Conservation (phyloP, 495 filamentous ascomycete species). For the Penicillium verhagenii region DNA sequence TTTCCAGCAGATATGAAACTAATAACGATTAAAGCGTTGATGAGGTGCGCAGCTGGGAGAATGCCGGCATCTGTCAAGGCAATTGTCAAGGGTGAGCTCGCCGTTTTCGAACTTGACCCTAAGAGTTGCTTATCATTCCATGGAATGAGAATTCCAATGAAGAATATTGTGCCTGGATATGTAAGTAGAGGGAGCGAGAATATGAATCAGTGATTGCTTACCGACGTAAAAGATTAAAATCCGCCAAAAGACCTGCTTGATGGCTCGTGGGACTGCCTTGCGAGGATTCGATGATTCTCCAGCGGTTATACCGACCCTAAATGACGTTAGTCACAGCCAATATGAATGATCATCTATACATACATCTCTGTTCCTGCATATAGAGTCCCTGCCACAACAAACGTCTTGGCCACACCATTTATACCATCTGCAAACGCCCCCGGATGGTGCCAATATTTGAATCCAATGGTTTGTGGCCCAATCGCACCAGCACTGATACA, state of each 20-base stretch:
- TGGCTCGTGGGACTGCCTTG: slow-evolving; percentile 60
- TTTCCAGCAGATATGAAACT: slow-evolving; percentile 70
- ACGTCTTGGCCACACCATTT: slow-evolving; percentile 50
- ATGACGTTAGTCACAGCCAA: background rate
- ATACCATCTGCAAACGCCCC: slow-evolving; percentile 68
- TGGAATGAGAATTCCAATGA: slow-evolving; percentile 70
- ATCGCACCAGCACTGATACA: slow-evolving; percentile 63
- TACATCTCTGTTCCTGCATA: slow-evolving; percentile 70
- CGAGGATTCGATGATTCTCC: slow-evolving; percentile 63
- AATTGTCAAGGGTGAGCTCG: slow-evolving; percentile 74
- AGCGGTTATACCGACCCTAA: slow-evolving; percentile 63
- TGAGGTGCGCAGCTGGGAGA: slow-evolving; percentile 65
- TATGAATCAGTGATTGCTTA: slow-evolving; percentile 21
- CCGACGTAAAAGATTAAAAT: slow-evolving; percentile 72
- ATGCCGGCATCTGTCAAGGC: slow-evolving; percentile 65
- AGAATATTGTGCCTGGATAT: slow-evolving; percentile 50
- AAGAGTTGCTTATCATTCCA: slow-evolving; percentile 46
- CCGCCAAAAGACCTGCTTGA: slow-evolving; percentile 71
- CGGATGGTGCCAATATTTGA: slow-evolving; percentile 63
- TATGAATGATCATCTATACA: background rate
- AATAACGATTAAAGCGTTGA: slow-evolving; percentile 71
- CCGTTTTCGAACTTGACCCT: slow-evolving; percentile 46
- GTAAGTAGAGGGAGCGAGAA: background rate
- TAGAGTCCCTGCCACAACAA: slow-evolving; percentile 70
- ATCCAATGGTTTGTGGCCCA: slow-evolving; percentile 57